Conservation (phyloP, 2,329 filamentous ascomycete genomes). For the Phyllosticta capitalensis region DNA sequence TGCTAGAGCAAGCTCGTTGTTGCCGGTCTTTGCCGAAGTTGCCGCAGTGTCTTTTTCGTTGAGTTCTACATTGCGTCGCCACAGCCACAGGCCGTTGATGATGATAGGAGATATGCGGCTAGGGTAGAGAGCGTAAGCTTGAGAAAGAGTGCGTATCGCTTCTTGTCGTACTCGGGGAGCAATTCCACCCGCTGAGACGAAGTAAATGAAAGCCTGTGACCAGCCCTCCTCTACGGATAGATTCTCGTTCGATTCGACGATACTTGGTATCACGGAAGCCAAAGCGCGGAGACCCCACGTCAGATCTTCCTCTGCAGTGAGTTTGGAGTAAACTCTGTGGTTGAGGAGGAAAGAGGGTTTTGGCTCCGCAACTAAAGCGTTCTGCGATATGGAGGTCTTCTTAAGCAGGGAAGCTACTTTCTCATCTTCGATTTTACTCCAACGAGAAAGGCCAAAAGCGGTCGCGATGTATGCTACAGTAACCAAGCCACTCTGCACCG, state of each 20-base stretch:
- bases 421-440: conserved; percentile 45
- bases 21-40: conserved; percentile 53
- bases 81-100: conserved; percentile 67
- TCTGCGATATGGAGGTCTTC: conserved; percentile 52
- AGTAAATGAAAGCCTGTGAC: conserved; percentile 77
- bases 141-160: conserved; percentile 51
- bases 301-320: conserved; percentile 64
- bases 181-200: conserved; percentile 55
- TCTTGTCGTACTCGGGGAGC: conserved; percentile 55
- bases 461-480: conserved; percentile 67
- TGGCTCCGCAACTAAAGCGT: conserved; percentile 59
- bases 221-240: conserved; percentile 54
- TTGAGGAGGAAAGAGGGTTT: conserved; percentile 86
- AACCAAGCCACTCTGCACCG: conserved; percentile 74
- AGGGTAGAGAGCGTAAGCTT: conserved; percentile 54
- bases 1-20: conserved; percentile 51
- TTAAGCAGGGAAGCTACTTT: conserved; percentile 50
- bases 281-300: conserved; percentile 68
- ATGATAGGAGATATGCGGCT: conserved; percentile 52
- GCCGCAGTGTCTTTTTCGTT: conserved; percentile 73
- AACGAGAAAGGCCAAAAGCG: conserved; percentile 49
- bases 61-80: conserved; percentile 57
- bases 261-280: conserved; percentile 46
- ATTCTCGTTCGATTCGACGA: conserved; percentile 40
- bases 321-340: conserved; percentile 72